A percentile compares a stretch with the other conserved stretches of the same genome.
Evolutionary conservation across 495 filamentous ascomycete genomes (phyloP).

Genomic region (Lasiosphaeria ovina): DNA sequence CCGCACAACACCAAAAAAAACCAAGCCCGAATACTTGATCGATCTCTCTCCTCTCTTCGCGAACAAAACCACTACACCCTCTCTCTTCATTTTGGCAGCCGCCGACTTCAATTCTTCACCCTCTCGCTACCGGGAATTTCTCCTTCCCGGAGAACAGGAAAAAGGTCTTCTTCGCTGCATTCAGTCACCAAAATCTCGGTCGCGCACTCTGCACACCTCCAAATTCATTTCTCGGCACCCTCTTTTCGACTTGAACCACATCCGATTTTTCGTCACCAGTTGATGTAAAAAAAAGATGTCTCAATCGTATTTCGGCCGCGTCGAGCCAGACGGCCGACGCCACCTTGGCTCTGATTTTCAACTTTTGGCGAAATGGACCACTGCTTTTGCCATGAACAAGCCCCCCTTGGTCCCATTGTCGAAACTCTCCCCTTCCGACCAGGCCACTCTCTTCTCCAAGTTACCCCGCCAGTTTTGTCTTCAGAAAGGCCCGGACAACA

Average conservation of each 20-base stretch:
- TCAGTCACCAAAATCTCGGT: not conserved
- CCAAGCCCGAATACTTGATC: no score
- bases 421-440: conserved; percentile 22
- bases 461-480: conserved; percentile 13
- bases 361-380: conserved; percentile 25
- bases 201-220: no score
- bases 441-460: conserved; percentile 21
- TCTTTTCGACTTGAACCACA: not conserved
- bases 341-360: conserved; percentile 24
- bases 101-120: no score
- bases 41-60: no score
- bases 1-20: no score
- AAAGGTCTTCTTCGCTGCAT: not conserved
- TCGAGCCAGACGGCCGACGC: conserved; percentile 20
- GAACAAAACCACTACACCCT: no score
- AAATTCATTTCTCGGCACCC: no score
- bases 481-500: conserved; percentile 13
- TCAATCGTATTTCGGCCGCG: conserved; percentile 21
- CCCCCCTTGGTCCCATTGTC: conserved; percentile 18
- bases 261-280: not conserved
- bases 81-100: no score
- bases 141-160: not conserved
- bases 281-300: conserved; percentile 19
- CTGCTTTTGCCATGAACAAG: conserved; percentile 2
- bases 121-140: no score